Conservation (phyloP, 1,284 basidiomycete species). For the Cutaneotrichosporon sp. region DNA sequence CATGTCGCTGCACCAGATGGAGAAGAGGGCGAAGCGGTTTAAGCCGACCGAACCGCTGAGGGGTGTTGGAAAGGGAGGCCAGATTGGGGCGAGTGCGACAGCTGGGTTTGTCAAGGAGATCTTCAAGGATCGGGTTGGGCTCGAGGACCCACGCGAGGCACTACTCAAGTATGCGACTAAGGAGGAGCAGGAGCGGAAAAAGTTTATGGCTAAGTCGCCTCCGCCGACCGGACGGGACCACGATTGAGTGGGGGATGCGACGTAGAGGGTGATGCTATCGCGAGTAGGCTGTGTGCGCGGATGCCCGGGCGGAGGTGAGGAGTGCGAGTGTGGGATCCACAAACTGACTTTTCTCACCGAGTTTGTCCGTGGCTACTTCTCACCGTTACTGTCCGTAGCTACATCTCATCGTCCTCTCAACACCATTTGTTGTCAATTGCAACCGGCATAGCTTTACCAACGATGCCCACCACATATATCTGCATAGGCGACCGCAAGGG, state of each 20-base stretch:
- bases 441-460: too few relatives aligned
- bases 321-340: too few relatives aligned
- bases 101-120: slow-evolving; percentile 91
- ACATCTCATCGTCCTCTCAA: too few relatives aligned
- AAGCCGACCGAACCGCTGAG: slow-evolving; percentile 85
- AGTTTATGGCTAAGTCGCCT: slow-evolving; percentile 1
- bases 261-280: too few relatives aligned
- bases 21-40: slow-evolving; percentile 80
- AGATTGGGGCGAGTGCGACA: slow-evolving; percentile 90
- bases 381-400: too few relatives aligned
- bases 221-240: slow-evolving; percentile 2
- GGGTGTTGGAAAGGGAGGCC: slow-evolving; percentile 85
- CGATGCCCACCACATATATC: neutral
- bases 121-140: slow-evolving; percentile 50
- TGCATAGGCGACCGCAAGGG: neutral
- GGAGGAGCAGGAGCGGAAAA: slow-evolving; percentile 53
- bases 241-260: neutral
- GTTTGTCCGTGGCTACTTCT: too few relatives aligned
- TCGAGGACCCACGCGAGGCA: slow-evolving; percentile 92
- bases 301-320: too few relatives aligned
- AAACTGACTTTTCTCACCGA: too few relatives aligned
- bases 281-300: too few relatives aligned
- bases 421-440: too few relatives aligned
- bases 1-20: slow-evolving; percentile 65
- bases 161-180: slow-evolving; percentile 83